Percentiles rank a stretch among this genome's conserved stretches.
phyloP scores from a whole-genome alignment of 345 rosid species.

The Eucalyptus sp. region DNA sequence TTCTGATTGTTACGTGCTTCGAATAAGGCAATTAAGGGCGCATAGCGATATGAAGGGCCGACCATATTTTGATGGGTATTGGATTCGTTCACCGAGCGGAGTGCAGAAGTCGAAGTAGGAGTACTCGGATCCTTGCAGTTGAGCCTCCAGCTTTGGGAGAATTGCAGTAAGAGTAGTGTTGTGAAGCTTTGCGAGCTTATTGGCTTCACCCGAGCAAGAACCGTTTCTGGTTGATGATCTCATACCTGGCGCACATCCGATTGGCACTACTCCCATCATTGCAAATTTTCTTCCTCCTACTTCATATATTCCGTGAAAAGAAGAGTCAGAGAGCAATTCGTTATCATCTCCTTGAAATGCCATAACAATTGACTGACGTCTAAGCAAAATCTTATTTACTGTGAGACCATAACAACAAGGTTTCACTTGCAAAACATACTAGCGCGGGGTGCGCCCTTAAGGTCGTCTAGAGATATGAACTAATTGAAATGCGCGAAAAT shows the following conservation, averaged over 20 bases:
- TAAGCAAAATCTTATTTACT: background rate
- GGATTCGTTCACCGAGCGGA: background rate
- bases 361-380: background rate
- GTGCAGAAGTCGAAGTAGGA: conserved; percentile 7
- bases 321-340: background rate
- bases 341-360: background rate
- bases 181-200: conserved; percentile 4
- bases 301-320: background rate
- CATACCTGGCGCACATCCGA: background rate
- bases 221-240: background rate
- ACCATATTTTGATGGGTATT: conserved; percentile 13
- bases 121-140: conserved; percentile 15
- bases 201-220: background rate
- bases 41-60: background rate
- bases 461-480: background rate
- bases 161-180: background rate
- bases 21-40: background rate
- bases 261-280: background rate
- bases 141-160: background rate
- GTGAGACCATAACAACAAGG: background rate
- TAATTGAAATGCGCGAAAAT: background rate
- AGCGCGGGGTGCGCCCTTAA: background rate
- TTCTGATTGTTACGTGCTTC: background rate
- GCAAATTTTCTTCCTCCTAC: background rate
- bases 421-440: background rate